Base-by-base conservation (phyloP, 495 filamentous ascomycete genomes). In the Aspergillus leporis region DNA sequence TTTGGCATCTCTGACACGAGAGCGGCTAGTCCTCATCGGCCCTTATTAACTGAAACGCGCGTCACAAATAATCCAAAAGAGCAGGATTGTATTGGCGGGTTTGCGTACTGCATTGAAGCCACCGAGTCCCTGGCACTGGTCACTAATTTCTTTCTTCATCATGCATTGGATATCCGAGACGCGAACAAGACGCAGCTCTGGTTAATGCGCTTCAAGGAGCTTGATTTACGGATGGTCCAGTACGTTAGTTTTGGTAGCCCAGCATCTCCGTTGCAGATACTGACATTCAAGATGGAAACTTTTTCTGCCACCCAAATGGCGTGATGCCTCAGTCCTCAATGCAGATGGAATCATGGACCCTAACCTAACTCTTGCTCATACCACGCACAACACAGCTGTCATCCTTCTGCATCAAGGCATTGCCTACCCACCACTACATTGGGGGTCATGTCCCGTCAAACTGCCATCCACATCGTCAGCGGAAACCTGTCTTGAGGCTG, bases 381-480 rank as follows among this genome's bases (percentile, higher is more conserved):
- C 64, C 21, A 66, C 64, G 1, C 66, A 69, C 23, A 69, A 69
- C 53, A 66, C 66, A 0, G 66, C 64, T 0, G 57, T 69, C 3
- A 69, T 69, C 0, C 49, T 69, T 12, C 38, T 69, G 1, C 66
- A 69, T 34, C 66, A 69, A 60, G 56, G 53, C 10, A 66, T 66
- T 12, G 66, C 66, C 2, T 69, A 64, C 21, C 66, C 66, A 7
- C 64, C 66, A 2, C 5, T 51, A 19, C 62, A 65, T 22, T 66
- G 64, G 65, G 47, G 60, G 21, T 25, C 18, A 6, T 63, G 56
- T 31, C 51, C 65, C 3, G 52, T 67, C 22, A 61, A 60, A 31
- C 60, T 64, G 16, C 62, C 65, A 19, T 65, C 62, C 3, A 40
- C 60, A 1, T 55, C 53, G 5, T 66, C 62, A 5, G 62, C 60